Evolutionary conservation across 495 filamentous ascomycete species (phyloP), one percentile per base, ranked within the genome.

Genomic region (Glonium stellatum): DNA sequence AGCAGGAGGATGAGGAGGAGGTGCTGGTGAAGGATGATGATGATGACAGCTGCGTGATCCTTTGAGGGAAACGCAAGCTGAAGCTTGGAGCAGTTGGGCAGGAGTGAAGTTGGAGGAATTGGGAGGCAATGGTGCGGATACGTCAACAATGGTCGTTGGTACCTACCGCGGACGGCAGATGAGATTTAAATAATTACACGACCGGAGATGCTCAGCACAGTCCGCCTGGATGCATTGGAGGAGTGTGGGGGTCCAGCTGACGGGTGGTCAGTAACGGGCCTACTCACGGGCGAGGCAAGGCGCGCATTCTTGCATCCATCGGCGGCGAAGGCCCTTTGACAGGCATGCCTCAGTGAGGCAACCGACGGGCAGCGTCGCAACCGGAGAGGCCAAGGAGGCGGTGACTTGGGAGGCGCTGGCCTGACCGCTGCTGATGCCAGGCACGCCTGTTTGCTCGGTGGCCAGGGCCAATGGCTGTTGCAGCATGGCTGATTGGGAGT

Each of bases 211-310:
- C 49, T 49, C 60, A 46, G 35, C 56, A 15, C 27, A 50, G 5
- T n/a, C 22, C 19, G 21, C 23, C 52, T 35, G 18, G 41, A 57
- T 27, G 25, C 60, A 57, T 47, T 59, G 60, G 44, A 27, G 27
- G 25, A 49, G 63, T 59, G 65, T 67, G 65, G 65, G 65, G 65
- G 65, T 67, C 58, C 65, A 62, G 65, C 65, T 67, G 65, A 67
- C 65, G 55, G 47, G 56, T 52, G 42, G 58, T 27, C 48, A 59
- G 31, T 60, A 50, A 46, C 59, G 44, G 53, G 59, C 22, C 27
- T 31, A 31, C 57, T 60, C 19, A 47, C 54, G 54, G 58, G 22
- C 41, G 52, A 67, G 54, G 61, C 65, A 67, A 64, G 57, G 54
- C 56, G 21, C 54, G 55, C 55, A 59, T 50, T 47, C 22, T 22